Conservation (phyloP, 148 eudicot genomes). For the Dianthus caryophyllus region DNA sequence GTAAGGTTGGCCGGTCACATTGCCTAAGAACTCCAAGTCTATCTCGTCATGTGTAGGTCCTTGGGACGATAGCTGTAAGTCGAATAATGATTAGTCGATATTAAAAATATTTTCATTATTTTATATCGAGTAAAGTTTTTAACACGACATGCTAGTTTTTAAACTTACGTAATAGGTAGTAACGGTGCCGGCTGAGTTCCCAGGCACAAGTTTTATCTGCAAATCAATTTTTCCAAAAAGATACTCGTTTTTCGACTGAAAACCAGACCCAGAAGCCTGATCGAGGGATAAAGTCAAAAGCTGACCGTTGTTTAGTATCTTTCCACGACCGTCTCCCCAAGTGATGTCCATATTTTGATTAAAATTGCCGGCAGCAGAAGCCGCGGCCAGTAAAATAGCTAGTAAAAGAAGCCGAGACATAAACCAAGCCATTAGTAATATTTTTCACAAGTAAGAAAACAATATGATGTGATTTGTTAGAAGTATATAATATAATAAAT, state of each 20-base stretch:
- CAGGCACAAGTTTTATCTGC: slow-evolving; percentile 31
- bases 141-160: too few relatives aligned
- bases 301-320: slow-evolving; percentile 28
- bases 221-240: slow-evolving; percentile 32
- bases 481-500: neutral
- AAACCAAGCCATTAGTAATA: neutral
- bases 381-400: slow-evolving; percentile 8
- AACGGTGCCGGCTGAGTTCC: slow-evolving; percentile 36
- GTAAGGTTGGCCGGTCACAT: slow-evolving; percentile 31
- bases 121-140: too few relatives aligned
- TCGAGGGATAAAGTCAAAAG: slow-evolving; percentile 29
- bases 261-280: slow-evolving; percentile 29
- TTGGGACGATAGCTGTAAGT: slow-evolving; percentile 30
- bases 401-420: slow-evolving; percentile 9
- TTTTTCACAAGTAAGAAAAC: neutral
- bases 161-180: slow-evolving; percentile 32
- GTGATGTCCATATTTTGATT: slow-evolving; percentile 26
- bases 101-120: too few relatives aligned
- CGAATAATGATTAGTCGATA: neutral
- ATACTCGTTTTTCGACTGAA: slow-evolving; percentile 27
- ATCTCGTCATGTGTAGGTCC: slow-evolving; percentile 33
- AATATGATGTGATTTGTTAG: too few relatives aligned
- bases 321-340: slow-evolving; percentile 33
- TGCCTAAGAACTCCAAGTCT: slow-evolving; percentile 36
- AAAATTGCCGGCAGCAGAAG: slow-evolving; percentile 18